A percentile compares a stretch with the other conserved stretches of the same genome.
Conservation (phyloP, 225 moss, liverwort and hornwort genomes). For the Takakia lepidozioides region DNA sequence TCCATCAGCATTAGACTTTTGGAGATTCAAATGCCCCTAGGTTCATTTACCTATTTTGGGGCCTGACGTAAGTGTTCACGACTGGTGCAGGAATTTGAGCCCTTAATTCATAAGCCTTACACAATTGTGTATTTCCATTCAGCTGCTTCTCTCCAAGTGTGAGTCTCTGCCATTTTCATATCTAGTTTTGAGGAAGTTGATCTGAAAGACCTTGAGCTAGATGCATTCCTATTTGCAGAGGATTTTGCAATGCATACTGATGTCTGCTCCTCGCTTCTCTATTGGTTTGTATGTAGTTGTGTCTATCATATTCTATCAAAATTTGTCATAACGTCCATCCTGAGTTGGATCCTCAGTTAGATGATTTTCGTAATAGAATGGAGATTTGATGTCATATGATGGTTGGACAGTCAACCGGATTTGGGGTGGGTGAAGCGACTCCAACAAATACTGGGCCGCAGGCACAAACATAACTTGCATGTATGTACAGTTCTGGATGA, state of each 20-base stretch:
- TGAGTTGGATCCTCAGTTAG: too few relatives aligned
- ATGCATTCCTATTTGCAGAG: too few relatives aligned
- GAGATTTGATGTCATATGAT: background rate
- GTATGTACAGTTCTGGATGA: too few relatives aligned
- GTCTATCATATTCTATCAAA: too few relatives aligned
- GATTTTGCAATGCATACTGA: too few relatives aligned
- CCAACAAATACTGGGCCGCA: slow-evolving; percentile 92
- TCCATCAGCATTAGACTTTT: background rate
- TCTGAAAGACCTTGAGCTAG: too few relatives aligned
- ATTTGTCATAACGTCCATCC: too few relatives aligned
- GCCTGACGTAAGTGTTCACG: slow-evolving; percentile 6
- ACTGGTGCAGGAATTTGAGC: slow-evolving; percentile 76
- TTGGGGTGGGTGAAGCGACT: slow-evolving; percentile 92
- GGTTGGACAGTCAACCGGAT: slow-evolving; percentile 65
- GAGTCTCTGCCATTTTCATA: slow-evolving; percentile 19
- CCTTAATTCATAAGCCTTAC: slow-evolving; percentile 83
- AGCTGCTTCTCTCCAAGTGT: slow-evolving; percentile 82
- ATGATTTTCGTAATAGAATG: too few relatives aligned
- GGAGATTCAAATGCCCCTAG: background rate
- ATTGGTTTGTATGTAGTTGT: too few relatives aligned
- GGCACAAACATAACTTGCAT: slow-evolving; percentile 93
- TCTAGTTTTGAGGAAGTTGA: too few relatives aligned
- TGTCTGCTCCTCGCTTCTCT: too few relatives aligned
- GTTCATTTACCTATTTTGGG: background rate
- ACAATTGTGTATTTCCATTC: slow-evolving; percentile 97